phyloP scores from a whole-genome alignment of 305 asterid genomes.

The Stenogyne calaminthoides region DNA sequence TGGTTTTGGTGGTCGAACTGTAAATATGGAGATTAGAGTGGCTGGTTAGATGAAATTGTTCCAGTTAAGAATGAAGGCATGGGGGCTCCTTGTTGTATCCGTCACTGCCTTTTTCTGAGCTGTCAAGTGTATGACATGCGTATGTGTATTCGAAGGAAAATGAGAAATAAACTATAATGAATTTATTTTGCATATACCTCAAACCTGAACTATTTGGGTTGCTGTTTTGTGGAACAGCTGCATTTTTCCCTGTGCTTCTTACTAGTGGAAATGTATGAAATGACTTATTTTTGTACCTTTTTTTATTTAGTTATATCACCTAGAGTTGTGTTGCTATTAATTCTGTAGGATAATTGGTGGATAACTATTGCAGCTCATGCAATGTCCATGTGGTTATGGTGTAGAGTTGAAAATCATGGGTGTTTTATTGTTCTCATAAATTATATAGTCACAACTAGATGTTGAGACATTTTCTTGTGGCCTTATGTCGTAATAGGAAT shows the following conservation, averaged over 20 bases:
- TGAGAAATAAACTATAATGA: background rate
- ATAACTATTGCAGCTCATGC: background rate
- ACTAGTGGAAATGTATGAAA: background rate
- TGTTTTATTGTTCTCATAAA: background rate
- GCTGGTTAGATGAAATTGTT: slow-evolving; percentile 20
- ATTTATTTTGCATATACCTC: slow-evolving; percentile 3
- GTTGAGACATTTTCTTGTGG: too few species aligned
- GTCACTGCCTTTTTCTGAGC: slow-evolving; percentile 10
- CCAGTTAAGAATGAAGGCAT: background rate
- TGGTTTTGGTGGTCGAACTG: slow-evolving; percentile 31
- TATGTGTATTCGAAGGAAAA: slow-evolving; percentile 14
- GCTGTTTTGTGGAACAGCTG: background rate
- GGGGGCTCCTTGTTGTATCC: slow-evolving; percentile 3
- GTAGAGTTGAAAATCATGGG: background rate
- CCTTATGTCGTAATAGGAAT: background rate
- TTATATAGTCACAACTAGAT: too few species aligned
- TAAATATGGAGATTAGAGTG: slow-evolving; percentile 30
- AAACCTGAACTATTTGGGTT: slow-evolving; percentile 2
- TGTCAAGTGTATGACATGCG: background rate
- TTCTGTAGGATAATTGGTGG: background rate
- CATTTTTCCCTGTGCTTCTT: background rate
- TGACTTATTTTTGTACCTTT: background rate
- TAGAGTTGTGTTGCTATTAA: background rate
- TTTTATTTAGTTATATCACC: background rate
- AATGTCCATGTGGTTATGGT: too few species aligned